These are phyloP conservation scores for Suillus occidentalis DNA, from an alignment of 768 basidiomycete genomes.

Conservation along the genomic window DNA sequence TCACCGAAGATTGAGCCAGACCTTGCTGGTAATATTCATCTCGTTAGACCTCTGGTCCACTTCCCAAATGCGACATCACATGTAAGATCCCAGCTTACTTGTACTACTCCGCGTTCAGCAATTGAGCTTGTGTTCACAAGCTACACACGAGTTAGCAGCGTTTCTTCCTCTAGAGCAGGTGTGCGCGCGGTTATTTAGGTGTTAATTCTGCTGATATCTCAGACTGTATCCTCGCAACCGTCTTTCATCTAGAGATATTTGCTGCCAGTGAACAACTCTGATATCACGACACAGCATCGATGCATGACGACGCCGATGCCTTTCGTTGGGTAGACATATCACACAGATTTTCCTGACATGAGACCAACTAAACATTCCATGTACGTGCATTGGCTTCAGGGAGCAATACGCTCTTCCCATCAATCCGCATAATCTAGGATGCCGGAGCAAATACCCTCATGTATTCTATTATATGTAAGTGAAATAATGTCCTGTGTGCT, in stretches of 20 bases:
- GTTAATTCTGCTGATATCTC: conserved; percentile 9
- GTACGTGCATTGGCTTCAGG: conserved; percentile 87
- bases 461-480: conserved; percentile 18
- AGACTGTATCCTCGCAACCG: conserved; percentile 73
- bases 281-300: neutral
- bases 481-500: neutral
- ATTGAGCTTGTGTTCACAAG: conserved; percentile 17
- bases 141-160: conserved; percentile 40
- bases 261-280: conserved; percentile 27
- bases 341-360: conserved; percentile 77
- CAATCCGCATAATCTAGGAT: conserved; percentile 10
- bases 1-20: conserved; percentile 87
- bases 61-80: conserved; percentile 40
- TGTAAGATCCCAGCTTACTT: conserved; percentile 11
- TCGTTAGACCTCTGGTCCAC: conserved; percentile 69
- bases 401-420: conserved; percentile 26
- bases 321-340: neutral
- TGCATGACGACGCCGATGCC: neutral
- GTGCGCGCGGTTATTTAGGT: neutral
- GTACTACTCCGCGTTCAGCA: neutral
- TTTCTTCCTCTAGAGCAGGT: conserved; percentile 72
- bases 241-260: conserved; percentile 83
- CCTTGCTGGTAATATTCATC: conserved; percentile 59
- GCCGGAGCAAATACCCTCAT: conserved; percentile 70
- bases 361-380: conserved; percentile 61